Conservation (phyloP, 176 grass and related monocot species). For the Musa troglodytarum region DNA sequence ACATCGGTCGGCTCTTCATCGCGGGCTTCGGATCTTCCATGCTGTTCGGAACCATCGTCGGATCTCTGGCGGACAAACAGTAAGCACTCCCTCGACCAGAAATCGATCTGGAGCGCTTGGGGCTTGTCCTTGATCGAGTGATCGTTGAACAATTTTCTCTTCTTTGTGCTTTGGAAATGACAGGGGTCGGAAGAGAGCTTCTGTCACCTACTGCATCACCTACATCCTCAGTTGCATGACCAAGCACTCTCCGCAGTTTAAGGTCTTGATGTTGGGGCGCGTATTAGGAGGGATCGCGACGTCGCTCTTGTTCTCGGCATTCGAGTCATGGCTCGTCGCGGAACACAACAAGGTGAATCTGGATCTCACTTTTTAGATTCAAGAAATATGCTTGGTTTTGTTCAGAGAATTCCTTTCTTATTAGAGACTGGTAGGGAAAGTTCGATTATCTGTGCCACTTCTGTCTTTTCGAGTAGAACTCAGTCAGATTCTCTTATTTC, state of each 20-base stretch:
- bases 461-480: neutral
- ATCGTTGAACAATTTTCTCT: neutral
- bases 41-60: constrained; percentile 16
- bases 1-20: constrained; percentile 20
- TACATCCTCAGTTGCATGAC: constrained; percentile 21
- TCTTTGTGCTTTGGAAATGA: neutral
- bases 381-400: neutral
- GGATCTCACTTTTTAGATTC: neutral
- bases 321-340: constrained; percentile 23
- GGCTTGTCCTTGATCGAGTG: too few species aligned
- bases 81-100: neutral
- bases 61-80: constrained; percentile 20
- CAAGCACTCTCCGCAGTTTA: constrained; percentile 18
- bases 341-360: constrained; percentile 18
- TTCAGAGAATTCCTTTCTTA: neutral
- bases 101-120: too few species aligned
- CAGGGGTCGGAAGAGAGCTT: constrained; percentile 21
- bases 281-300: constrained; percentile 17
- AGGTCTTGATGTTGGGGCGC: constrained; percentile 18
- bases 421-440: neutral
- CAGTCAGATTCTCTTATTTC: neutral
- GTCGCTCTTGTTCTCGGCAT: constrained; percentile 17
- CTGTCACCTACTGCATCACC: constrained; percentile 13
- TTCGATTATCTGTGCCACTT: neutral
- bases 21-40: constrained; percentile 25